Conservation (phyloP, 2,329 filamentous ascomycete genomes). For the Escovopsis sp. region DNA sequence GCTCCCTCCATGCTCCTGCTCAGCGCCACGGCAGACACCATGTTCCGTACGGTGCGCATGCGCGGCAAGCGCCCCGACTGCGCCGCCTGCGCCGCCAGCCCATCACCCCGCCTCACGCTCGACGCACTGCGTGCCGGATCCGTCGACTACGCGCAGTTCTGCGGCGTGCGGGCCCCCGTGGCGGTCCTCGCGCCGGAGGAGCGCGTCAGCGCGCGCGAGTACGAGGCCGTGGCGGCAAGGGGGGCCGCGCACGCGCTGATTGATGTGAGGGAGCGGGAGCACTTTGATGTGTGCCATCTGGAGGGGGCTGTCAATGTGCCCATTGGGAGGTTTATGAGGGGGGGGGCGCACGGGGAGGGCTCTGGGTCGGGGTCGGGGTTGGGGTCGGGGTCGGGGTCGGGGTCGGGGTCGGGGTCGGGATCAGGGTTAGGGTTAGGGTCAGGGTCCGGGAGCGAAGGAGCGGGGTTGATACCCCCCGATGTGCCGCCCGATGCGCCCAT, state of each 20-base stretch:
- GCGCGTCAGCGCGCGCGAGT: constrained; percentile 50
- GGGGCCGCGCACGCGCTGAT: constrained; percentile 41
- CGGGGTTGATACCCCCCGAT: constrained; percentile 23
- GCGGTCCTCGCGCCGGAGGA: constrained; percentile 45
- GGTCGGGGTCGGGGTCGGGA: no score
- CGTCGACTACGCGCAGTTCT: constrained; percentile 77
- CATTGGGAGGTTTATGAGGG: constrained; percentile 37
- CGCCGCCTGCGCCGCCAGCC: constrained; percentile 51
- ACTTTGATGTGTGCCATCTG: constrained; percentile 68
- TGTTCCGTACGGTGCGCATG: constrained; percentile 63
- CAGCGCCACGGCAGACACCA: constrained; percentile 24
- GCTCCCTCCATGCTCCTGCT: constrained; percentile 35
- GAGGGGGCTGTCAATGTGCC: constrained; percentile 61
- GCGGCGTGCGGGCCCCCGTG: constrained; percentile 45
- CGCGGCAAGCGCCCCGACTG: constrained; percentile 55
- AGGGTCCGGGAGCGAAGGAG: no score
- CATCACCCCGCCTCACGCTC: constrained; percentile 41
- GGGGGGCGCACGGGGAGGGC: constrained; percentile 24
- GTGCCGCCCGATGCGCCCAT: constrained; percentile 36
- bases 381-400: no score
- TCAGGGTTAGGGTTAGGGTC: no score
- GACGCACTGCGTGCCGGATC: constrained; percentile 41
- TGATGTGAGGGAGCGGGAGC: constrained; percentile 72
- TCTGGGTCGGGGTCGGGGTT: no score
- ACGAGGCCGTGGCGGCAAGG: constrained; percentile 22